Conservation (phyloP, 805 yeast species). For the Cyberlindnera americana region DNA sequence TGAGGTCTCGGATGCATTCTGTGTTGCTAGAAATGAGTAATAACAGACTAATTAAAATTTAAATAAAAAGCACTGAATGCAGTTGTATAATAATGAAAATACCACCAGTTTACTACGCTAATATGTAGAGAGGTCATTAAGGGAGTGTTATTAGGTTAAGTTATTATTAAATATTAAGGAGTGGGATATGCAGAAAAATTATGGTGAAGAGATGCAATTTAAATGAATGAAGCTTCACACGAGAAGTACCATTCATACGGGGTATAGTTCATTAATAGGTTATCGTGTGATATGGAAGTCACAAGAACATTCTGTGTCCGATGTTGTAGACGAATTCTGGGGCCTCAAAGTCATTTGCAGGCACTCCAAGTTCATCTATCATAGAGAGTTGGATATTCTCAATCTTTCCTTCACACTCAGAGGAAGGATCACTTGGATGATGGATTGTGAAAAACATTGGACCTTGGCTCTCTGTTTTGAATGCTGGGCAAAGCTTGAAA, state of each 20-base stretch:
- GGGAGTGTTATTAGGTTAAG: too few relatives aligned
- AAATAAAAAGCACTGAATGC: too few relatives aligned
- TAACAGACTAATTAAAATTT: background rate
- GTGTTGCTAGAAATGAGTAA: constrained; percentile 47
- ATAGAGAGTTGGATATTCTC: constrained; percentile 12
- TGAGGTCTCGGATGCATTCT: constrained; percentile 80
- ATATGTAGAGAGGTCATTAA: too few relatives aligned
- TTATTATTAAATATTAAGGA: too few relatives aligned
- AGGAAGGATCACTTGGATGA: constrained; percentile 2
- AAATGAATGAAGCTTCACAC: too few relatives aligned
- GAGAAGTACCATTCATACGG: too few relatives aligned
- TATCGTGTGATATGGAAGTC: background rate
- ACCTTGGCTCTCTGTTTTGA: background rate
- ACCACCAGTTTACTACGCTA: background rate
- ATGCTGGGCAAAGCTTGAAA: constrained; percentile 14
- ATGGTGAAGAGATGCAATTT: too few relatives aligned
- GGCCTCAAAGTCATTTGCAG: constrained; percentile 16
- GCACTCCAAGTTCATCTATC: constrained; percentile 12
- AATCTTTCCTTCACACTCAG: constrained; percentile 6
- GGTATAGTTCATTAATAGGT: too few relatives aligned
- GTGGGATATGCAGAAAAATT: too few relatives aligned
- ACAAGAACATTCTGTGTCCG: constrained; percentile 12
- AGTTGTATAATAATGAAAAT: constrained; percentile 7
- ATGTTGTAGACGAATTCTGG: constrained; percentile 19
- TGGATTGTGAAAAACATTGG: constrained; percentile 11